Percentiles rank a stretch among this genome's conserved stretches.
phyloP scores from a whole-genome alignment of 2,329 filamentous ascomycete genomes.

The Pezicula neosporulosa region DNA sequence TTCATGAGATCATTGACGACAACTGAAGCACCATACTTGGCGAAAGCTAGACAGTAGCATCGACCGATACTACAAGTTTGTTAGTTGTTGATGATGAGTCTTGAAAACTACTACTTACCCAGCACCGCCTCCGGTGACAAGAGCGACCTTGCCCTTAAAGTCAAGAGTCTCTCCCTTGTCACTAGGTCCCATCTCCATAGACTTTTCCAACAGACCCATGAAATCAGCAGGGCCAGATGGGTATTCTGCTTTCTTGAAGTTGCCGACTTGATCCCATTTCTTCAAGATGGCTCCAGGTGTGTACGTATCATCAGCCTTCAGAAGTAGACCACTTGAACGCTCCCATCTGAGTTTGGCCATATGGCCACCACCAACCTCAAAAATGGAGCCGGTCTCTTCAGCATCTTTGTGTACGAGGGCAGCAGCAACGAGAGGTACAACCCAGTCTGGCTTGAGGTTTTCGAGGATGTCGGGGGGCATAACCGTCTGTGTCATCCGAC shows the following conservation, averaged over 20 bases:
- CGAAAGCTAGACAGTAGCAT: constrained; percentile 83
- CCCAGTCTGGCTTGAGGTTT: constrained; percentile 79
- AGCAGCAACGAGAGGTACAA: constrained; percentile 87
- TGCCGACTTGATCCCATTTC: constrained; percentile 83
- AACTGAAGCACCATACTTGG: constrained; percentile 76
- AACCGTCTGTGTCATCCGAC: constrained; percentile 91
- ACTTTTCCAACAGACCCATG: constrained; percentile 78
- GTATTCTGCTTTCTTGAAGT: constrained; percentile 82
- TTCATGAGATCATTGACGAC: constrained; percentile 96
- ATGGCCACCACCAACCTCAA: constrained; percentile 90
- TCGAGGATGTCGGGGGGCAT: constrained; percentile 92
- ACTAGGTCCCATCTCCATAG: constrained; percentile 71
- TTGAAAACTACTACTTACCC: constrained; percentile 44
- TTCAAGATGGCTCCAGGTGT: constrained; percentile 84
- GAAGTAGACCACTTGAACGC: constrained; percentile 80
- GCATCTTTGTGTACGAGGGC: constrained; percentile 83
- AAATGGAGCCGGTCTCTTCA: constrained; percentile 81
- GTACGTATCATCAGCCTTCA: constrained; percentile 84
- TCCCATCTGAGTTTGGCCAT: constrained; percentile 94
- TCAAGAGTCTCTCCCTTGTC: constrained; percentile 70
- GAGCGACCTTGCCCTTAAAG: constrained; percentile 80
- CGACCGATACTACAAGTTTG: constrained; percentile 67
- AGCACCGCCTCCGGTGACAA: constrained; percentile 84
- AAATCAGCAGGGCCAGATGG: constrained; percentile 87
- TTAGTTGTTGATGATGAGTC: constrained; percentile 21